Base-by-base conservation (phyloP, 208 protist genomes). In the Acanthamoeba polyphaga region DNA sequence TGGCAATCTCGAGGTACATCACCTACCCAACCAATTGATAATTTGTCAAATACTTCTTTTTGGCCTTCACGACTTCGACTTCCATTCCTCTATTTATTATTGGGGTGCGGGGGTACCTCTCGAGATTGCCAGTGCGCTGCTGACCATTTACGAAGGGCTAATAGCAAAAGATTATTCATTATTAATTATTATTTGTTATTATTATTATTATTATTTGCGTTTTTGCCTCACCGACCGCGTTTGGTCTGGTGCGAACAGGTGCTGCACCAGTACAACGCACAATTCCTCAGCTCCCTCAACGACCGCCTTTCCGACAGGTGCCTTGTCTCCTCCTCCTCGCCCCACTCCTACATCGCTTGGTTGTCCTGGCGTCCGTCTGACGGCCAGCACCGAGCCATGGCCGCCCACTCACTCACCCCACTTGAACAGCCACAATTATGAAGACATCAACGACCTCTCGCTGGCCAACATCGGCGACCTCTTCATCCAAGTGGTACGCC, bases 401-500 rank as follows among this genome's bases (percentile, higher is more conserved):
- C 43, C 43, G 0, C 43, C 2, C 29, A 0, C 66, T 38, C 24
- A 19, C 29, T 17, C 24, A n/a, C 10, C 66, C 66, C 27, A 29
- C 22, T 38, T 3, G 3, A 53, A 27, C 74, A 46, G 43, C 32
- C 74, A 82, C 74, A 82, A 38, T 27, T 72, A 38, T 38, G 74
- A 82, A 10, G 74, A 82, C 38, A n/a, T 82, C 46, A 82, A 82
- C 38, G 74, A 82, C 43, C 74, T 82, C 22, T 82, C 74, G 74
- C 24, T 82, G 74, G 74, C 74, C 74, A 82, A 82, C 38, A 82
- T 82, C 74, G 74, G 74, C 74, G 74, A 82, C 46, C 74, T 82
- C 5, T 82, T 82, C 74, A 82, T 82, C 46, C 74, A 82, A 82
- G 74, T 82, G 74, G 74, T 82, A 55, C 12, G 58, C 58, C 58